Evolutionary conservation across 495 filamentous ascomycete species (phyloP), one percentile per base, ranked within the genome.

Genomic region (Tuber borchii): DNA sequence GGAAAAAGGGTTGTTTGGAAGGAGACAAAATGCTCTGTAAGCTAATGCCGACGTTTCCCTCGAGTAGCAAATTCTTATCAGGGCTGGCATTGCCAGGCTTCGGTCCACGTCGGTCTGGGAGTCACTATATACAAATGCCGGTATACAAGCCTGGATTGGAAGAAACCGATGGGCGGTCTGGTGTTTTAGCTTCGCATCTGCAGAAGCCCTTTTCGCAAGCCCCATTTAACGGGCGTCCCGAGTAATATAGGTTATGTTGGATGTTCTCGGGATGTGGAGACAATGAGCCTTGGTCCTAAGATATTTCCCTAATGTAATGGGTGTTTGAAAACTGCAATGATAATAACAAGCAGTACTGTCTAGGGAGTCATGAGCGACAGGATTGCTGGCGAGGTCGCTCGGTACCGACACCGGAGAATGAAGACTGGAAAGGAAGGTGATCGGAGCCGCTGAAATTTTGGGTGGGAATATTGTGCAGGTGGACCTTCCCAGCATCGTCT

Each of bases 321-420:
- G 56, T 73, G 46, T 46, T 51, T n/a, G 39, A 75, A 45, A 26
- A 56, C 69, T 48, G 68, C 45, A 70, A 61, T 61, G 22, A 46
- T 69, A 45, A 68, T 69, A 56, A 51, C 43, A 39, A 72, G 69
- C 51, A 75, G 61, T 43, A 48, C 14, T 26, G 31, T 17, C 34
- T 37, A 56, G 70, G 37, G 65, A 40, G 45, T 65, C 19, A n/a
- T 46, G 71, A 65, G 61, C 45, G 46, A 77, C 72, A 39, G 45
- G 75, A 77, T 79, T 77, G 34, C 75, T 46, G 44, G 20, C 43
- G 71, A 61, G 73, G 51, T 69, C 51, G 48, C 44, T 75, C 70
- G 44, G 77, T 75, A 78, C 72, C 45, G 70, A 68, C 73, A 71
- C 73, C 77, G 70, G 72, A 74, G 69, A 70, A 78, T 76, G 26